phyloP scores from a whole-genome alignment of 306 rosid genomes.

The Pyrus communis region DNA sequence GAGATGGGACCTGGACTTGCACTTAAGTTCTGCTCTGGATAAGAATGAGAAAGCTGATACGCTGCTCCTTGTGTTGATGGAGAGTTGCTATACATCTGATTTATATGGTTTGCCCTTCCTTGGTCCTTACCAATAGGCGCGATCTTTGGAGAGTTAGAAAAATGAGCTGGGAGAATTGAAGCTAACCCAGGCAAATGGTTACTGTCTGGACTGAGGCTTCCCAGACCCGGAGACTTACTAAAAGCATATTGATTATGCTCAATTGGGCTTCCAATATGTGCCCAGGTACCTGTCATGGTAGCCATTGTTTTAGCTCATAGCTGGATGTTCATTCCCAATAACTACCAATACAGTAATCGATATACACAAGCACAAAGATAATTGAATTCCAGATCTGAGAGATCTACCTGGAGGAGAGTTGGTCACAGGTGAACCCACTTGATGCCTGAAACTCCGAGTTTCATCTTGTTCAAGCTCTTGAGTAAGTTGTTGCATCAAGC shows the following conservation, averaged over 20 bases:
- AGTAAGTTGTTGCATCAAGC: conserved; percentile 85
- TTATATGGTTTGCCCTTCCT: conserved; percentile 49
- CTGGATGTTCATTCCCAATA: conserved; percentile 4
- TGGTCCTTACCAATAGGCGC: conserved; percentile 91
- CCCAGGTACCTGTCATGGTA: conserved; percentile 61
- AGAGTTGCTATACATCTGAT: conserved; percentile 37
- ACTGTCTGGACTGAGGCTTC: conserved; percentile 61
- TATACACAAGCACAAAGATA: conserved; percentile 2
- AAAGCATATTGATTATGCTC: conserved; percentile 57
- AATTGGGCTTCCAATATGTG: conserved; percentile 69
- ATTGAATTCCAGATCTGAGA: conserved; percentile 2
- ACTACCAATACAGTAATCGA: not conserved
- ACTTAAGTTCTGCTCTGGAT: conserved; percentile 54
- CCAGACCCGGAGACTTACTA: conserved; percentile 65
- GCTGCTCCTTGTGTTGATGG: conserved; percentile 44
- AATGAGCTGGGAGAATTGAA: conserved; percentile 68
- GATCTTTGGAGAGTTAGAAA: conserved; percentile 59
- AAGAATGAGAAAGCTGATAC: conserved; percentile 63
- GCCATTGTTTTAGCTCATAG: conserved; percentile 15
- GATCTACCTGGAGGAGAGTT: conserved; percentile 83
- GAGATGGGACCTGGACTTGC: conserved; percentile 63
- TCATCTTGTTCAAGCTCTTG: conserved; percentile 91
- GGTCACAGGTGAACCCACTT: conserved; percentile 74
- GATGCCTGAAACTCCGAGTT: conserved; percentile 52
- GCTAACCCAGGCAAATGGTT: conserved; percentile 74